phyloP scores from a whole-genome alignment of 2,329 filamentous ascomycete species.

The Pseudogymnoascus sp. region DNA sequence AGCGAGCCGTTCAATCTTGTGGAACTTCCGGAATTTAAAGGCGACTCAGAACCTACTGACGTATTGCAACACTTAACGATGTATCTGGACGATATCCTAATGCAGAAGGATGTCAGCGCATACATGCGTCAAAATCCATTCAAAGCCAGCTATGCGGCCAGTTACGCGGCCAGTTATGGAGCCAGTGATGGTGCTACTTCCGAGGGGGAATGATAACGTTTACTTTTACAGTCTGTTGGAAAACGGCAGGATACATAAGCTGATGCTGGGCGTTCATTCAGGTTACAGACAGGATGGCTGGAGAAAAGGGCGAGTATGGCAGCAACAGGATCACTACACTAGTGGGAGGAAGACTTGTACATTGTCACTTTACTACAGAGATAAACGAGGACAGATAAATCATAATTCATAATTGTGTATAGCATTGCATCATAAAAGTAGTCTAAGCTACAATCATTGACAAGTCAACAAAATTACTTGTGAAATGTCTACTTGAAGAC shows the following conservation, averaged over 20 bases:
- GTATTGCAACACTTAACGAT: constrained; percentile 55
- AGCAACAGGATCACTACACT: neutral
- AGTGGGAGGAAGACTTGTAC: neutral
- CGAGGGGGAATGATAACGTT: neutral
- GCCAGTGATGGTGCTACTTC: neutral
- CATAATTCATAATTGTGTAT: constrained; percentile 10
- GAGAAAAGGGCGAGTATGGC: neutral
- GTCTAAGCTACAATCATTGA: constrained; percentile 10
- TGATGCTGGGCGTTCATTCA: neutral
- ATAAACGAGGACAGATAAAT: neutral
- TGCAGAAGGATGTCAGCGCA: constrained; percentile 54
- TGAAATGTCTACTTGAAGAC: constrained; percentile 82
- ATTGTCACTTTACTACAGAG: neutral
- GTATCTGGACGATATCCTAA: constrained; percentile 50
- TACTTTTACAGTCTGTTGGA: neutral
- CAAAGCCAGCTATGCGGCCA: neutral
- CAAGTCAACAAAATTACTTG: constrained; percentile 6
- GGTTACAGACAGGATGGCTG: neutral
- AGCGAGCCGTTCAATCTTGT: constrained; percentile 81
- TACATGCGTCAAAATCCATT: constrained; percentile 52
- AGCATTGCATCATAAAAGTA: constrained; percentile 13
- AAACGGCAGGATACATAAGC: no score
- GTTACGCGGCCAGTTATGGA: neutral
- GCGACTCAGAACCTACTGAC: constrained; percentile 32
- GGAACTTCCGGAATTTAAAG: constrained; percentile 61